These are phyloP conservation scores for Xylaria flabelliformis DNA, from an alignment of 495 filamentous ascomycete species.

Conservation along the genomic window DNA sequence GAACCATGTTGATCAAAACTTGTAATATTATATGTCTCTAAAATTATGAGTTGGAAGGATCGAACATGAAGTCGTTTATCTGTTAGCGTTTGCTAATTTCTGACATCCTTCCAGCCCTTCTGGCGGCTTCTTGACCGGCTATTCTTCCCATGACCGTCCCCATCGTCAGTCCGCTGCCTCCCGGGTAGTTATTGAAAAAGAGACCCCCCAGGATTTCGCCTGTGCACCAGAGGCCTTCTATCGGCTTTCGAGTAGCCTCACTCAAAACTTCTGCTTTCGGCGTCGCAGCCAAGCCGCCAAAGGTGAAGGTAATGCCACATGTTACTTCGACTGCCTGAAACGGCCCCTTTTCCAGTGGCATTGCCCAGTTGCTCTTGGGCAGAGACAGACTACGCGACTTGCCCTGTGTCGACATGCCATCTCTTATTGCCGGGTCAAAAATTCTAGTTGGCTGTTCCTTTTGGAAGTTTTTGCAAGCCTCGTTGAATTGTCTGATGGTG, in stretches of 20 bases:
- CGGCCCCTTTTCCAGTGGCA: slow-evolving; percentile 59
- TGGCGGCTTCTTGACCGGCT: slow-evolving; percentile 33
- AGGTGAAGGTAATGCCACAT: slow-evolving; percentile 69
- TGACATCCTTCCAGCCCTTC: slow-evolving; percentile 21
- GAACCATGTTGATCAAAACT: neutral
- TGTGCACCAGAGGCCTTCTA: slow-evolving; percentile 61
- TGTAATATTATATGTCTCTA: neutral
- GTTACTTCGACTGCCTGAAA: slow-evolving; percentile 66
- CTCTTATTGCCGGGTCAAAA: slow-evolving; percentile 62
- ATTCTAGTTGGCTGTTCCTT: slow-evolving; percentile 46
- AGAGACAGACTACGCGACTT: slow-evolving; percentile 42
- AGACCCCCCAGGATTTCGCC: slow-evolving; percentile 70
- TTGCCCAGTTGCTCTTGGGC: slow-evolving; percentile 69
- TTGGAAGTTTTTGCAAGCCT: slow-evolving; percentile 49
- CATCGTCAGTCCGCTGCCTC: slow-evolving; percentile 65
- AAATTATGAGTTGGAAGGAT: neutral
- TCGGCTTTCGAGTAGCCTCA: slow-evolving; percentile 44
- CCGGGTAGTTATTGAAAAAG: slow-evolving; percentile 69
- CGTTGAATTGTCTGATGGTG: slow-evolving; percentile 60
- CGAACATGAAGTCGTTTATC: neutral
- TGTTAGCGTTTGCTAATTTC: neutral
- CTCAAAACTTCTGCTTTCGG: slow-evolving; percentile 56
- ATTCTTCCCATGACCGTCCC: slow-evolving; percentile 35
- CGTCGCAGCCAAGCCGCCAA: slow-evolving; percentile 63
- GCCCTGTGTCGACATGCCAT: slow-evolving; percentile 63